Evolutionary conservation across 169 alveolate species (phyloP).

Genomic region (Plasmodium billcollinsi): DNA sequence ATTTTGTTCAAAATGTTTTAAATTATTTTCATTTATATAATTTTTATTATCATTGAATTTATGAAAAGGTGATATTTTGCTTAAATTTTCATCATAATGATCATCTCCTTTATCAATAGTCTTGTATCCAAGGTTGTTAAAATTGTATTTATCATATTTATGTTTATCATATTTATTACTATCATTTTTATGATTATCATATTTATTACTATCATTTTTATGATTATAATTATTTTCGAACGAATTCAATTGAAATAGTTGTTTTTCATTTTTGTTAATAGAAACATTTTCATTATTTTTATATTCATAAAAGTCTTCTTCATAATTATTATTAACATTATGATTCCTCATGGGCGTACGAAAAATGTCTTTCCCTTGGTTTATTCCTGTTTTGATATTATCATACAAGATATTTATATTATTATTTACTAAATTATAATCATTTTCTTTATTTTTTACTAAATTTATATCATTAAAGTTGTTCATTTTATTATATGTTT

Average conservation of each 20-base stretch:
- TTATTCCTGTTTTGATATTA: neutral
- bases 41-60: neutral
- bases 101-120: neutral
- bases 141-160: neutral
- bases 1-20: neutral
- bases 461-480: neutral
- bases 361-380: neutral
- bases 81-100: neutral
- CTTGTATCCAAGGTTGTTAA: neutral
- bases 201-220: neutral
- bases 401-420: constrained; percentile 1
- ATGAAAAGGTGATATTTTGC: neutral
- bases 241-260: no score
- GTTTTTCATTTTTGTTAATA: no score
- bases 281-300: neutral
- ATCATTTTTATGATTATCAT: neutral
- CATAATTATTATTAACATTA: neutral
- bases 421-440: neutral
- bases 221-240: neutral
- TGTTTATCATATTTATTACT: neutral
- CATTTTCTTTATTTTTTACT: neutral
- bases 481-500: neutral
- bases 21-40: constrained; percentile 7
- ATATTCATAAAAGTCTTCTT: neutral
- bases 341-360: neutral